Evolutionary conservation across 257 asterid species (phyloP), one percentile per base, ranked within the genome.

Genomic region (Solanum medicagineum): DNA sequence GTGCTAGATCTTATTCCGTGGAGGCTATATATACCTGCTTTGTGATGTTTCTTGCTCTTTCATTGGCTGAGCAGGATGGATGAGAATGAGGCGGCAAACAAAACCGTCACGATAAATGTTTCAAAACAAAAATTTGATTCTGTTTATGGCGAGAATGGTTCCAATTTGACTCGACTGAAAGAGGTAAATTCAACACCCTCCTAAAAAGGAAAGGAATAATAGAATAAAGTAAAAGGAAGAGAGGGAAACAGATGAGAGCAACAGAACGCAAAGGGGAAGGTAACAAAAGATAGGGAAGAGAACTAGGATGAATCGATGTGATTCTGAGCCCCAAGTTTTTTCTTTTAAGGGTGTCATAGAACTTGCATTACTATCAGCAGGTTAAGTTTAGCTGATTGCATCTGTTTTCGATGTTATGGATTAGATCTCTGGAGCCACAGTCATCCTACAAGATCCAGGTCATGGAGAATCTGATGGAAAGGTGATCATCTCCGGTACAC

Each of bases 381-480:
- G 6, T 6, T 19, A 32, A 14, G 51, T 81, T 81, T 53, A 29
- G 36, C 65, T 81, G 32, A 20, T 83, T 11, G 62, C 24, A 59
- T 87, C 71, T 22, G 24, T 44, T 84, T 19, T 66, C 51, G 32
- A 65, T 66, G 73, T 26, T 45, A 20, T 82, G 85, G 60, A 75
- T 53, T 85, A 91, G 95, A 92, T 91, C 86, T 92, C 95, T 26
- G 92, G 93, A 22, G 92, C 95, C 19, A 51, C 82, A 24, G 84
- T 91, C n/a, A 6, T 57, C 15, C 60, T 91, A 86, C 85, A 87
- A 74, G 91, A 87, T 84, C 93, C 93, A 29, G 51, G 62, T 7
- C 90, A 84, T 1, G 93, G 95, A 63, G 88, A 88, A 81, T 24
- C 84, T 59, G 87, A 84, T 24, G 92, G 95, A 56, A 92, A 89